Percentiles rank a stretch among this genome's conserved stretches.
Evolutionary conservation across 305 asterid genomes (phyloP).

Genomic region (Rubia tinctorum): DNA sequence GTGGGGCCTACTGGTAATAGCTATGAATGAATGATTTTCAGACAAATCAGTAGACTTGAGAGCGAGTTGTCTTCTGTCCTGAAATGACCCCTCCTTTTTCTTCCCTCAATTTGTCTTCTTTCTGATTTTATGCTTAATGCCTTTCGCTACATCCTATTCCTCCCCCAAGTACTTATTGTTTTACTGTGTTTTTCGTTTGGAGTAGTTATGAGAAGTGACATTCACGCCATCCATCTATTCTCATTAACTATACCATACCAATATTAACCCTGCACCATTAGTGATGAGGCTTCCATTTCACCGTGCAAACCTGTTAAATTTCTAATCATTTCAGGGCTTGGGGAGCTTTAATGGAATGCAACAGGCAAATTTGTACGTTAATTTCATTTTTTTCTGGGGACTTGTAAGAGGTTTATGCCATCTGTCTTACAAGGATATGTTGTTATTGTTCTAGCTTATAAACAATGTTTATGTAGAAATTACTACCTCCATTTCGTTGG

Average conservation of each 20-base stretch:
- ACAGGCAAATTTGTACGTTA: no score
- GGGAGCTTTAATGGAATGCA: no score
- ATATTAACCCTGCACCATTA: no score
- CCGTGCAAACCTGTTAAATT: no score
- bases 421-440: no score
- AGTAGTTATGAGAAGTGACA: background rate
- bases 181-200: background rate
- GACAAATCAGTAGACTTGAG: slow-evolving; percentile 58
- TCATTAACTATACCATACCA: background rate
- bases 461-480: no score
- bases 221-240: background rate
- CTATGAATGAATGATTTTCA: slow-evolving; percentile 40
- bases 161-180: background rate
- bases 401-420: no score
- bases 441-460: no score
- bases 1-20: slow-evolving; percentile 24
- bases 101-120: slow-evolving; percentile 5
- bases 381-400: no score
- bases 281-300: no score
- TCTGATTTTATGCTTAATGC: slow-evolving; percentile 16
- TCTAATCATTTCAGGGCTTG: no score
- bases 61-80: slow-evolving; percentile 80
- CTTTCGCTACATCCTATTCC: background rate
- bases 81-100: slow-evolving; percentile 70
- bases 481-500: no score